These are phyloP conservation scores for Ceratobasidium sp. DNA, from an alignment of 1,284 basidiomycete species.

Conservation along the genomic window DNA sequence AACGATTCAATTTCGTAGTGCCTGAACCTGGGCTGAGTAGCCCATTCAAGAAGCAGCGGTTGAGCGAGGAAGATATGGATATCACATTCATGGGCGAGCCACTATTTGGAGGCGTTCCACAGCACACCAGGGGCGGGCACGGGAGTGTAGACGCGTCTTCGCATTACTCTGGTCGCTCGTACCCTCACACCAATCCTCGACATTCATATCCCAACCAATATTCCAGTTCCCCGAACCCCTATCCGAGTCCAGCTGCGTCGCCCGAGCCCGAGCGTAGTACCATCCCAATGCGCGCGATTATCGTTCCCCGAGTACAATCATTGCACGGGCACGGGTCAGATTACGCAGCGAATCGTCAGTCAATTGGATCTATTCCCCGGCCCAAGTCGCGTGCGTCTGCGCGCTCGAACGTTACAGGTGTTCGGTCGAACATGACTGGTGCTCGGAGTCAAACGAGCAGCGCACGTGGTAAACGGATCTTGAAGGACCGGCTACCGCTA, in stretches of 20 bases:
- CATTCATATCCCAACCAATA: slow-evolving; percentile 18
- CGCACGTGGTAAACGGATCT: background rate
- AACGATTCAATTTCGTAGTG: background rate
- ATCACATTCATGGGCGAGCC: slow-evolving; percentile 42
- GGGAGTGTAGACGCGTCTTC: slow-evolving; percentile 38
- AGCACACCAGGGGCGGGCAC: slow-evolving; percentile 4
- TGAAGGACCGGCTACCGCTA: slow-evolving; percentile 38
- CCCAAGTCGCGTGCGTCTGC: slow-evolving; percentile 26
- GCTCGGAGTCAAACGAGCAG: slow-evolving; percentile 3
- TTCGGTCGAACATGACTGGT: slow-evolving; percentile 18
- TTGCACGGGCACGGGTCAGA: slow-evolving; percentile 17
- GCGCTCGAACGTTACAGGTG: slow-evolving; percentile 12
- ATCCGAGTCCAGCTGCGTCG: background rate
- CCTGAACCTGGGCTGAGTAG: slow-evolving; percentile 4
- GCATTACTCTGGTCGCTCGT: slow-evolving; percentile 11
- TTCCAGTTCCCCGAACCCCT: slow-evolving; percentile 16
- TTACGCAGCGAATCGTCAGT: slow-evolving; percentile 7
- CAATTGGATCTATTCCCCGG: slow-evolving; percentile 16
- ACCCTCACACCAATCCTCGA: background rate
- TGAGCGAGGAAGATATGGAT: slow-evolving; percentile 35
- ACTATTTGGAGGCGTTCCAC: slow-evolving; percentile 28
- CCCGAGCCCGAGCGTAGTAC: slow-evolving; percentile 38
- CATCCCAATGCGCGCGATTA: slow-evolving; percentile 47
- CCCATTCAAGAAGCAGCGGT: slow-evolving; percentile 24
- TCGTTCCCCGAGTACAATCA: slow-evolving; percentile 46